A percentile compares a stretch with the other conserved stretches of the same genome.
Evolutionary conservation across 352 stramenopile species (phyloP).

Genomic region (Pseudoperonospora humuli): DNA sequence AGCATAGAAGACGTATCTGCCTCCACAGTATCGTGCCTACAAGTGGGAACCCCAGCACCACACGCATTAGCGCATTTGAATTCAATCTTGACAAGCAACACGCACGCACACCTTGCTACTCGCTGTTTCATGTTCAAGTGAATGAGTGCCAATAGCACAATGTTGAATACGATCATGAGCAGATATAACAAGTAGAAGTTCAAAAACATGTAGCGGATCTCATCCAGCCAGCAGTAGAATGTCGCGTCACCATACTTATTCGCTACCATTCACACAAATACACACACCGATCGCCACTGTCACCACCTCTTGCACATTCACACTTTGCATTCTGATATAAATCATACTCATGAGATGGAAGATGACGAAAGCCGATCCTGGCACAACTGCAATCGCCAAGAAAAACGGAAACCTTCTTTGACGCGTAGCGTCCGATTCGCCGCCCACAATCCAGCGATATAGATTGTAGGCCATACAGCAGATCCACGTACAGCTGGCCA

Average conservation of each 20-base stretch:
- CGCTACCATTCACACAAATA: constrained; percentile 16
- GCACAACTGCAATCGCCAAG: constrained; percentile 43
- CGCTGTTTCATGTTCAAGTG: constrained; percentile 60
- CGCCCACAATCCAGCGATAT: constrained; percentile 69
- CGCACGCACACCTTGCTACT: constrained; percentile 29
- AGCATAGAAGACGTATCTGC: constrained; percentile 59
- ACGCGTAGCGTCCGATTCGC: constrained; percentile 60
- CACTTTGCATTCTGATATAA: background rate
- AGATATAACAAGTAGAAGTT: constrained; percentile 77
- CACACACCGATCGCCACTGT: background rate
- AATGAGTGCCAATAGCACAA: constrained; percentile 54
- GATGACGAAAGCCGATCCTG: constrained; percentile 35
- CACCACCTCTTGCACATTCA: background rate
- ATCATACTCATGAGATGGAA: constrained; percentile 51
- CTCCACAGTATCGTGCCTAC: constrained; percentile 52
- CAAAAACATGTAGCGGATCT: constrained; percentile 56
- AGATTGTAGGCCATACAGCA: constrained; percentile 78
- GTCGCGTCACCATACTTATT: constrained; percentile 67
- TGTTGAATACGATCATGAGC: constrained; percentile 62
- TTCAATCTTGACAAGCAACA: background rate
- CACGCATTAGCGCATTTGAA: background rate
- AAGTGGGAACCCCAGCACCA: background rate
- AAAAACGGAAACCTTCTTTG: constrained; percentile 51
- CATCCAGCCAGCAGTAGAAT: constrained; percentile 77
- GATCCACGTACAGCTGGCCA: constrained; percentile 64